These are phyloP conservation scores for Cutaneotrichosporon cavernicola DNA, from an alignment of 1,284 basidiomycete species.

Conservation along the genomic window DNA sequence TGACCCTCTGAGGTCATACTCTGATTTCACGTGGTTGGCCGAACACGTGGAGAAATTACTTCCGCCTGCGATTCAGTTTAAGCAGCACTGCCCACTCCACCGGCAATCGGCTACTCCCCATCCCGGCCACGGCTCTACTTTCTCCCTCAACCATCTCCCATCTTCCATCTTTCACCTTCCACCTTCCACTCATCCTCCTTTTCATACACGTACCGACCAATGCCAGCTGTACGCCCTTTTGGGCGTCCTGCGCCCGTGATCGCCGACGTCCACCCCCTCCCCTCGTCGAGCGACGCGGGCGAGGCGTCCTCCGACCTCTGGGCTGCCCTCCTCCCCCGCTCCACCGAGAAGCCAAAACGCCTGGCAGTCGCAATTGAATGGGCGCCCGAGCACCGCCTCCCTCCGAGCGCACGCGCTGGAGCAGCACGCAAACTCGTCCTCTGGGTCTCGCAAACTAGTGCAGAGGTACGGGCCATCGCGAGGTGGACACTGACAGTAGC, in stretches of 20 bases:
- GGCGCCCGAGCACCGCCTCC: slow-evolving; percentile 20
- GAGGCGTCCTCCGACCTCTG: slow-evolving; percentile 23
- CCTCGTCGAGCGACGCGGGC: slow-evolving; percentile 16
- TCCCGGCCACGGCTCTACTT: neutral
- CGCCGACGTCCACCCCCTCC: slow-evolving; percentile 22
- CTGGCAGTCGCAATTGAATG: slow-evolving; percentile 23
- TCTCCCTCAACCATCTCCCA: neutral
- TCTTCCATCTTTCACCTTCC: neutral
- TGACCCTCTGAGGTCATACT: neutral
- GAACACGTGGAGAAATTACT: neutral
- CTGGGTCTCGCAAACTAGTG: slow-evolving; percentile 18
- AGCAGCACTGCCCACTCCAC: neutral
- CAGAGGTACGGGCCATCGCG: slow-evolving; percentile 15
- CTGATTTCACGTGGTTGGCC: neutral
- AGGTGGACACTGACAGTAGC: slow-evolving; percentile 4
- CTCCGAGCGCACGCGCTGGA: slow-evolving; percentile 2
- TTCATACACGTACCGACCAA: neutral
- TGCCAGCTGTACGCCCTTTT: slow-evolving; percentile 21
- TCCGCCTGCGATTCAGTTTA: neutral
- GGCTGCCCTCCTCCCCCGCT: slow-evolving; percentile 12
- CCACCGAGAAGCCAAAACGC: slow-evolving; percentile 8
- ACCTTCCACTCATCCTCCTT: neutral
- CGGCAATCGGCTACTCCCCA: slow-evolving; percentile 5
- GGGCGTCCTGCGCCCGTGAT: slow-evolving; percentile 22
- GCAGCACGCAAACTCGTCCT: slow-evolving; percentile 22